These are phyloP conservation scores for Neofusicoccum ribis DNA, from an alignment of 2,329 filamentous ascomycete species.

Conservation along the genomic window DNA sequence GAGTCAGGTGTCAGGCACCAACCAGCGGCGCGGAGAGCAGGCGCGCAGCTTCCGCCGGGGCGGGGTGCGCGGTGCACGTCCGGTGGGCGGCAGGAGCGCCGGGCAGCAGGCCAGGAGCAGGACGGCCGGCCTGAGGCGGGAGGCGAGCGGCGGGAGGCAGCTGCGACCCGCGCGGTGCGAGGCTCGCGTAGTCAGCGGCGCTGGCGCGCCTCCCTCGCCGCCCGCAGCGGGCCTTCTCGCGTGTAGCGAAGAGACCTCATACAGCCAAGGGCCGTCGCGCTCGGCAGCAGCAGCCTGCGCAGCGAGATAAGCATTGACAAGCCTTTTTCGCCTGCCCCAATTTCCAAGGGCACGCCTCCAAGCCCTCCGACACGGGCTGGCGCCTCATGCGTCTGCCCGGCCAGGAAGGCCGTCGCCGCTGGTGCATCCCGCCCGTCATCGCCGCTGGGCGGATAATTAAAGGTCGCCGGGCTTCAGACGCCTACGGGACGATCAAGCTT, in stretches of 20 bases:
- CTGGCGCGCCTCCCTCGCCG: background rate
- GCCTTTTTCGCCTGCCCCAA: background rate
- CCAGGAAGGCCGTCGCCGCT: background rate
- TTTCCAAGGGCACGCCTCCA: background rate
- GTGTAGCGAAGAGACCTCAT: background rate
- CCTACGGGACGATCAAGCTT: slow-evolving; percentile 14
- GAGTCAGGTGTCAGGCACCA: background rate
- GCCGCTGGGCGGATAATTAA: slow-evolving; percentile 10
- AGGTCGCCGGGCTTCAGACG: slow-evolving; percentile 7
- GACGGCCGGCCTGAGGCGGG: too few species aligned
- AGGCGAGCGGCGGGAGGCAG: too few species aligned
- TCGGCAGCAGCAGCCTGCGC: slow-evolving; percentile 2
- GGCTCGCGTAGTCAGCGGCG: background rate
- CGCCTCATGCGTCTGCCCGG: slow-evolving; percentile 8
- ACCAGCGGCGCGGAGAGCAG: background rate
- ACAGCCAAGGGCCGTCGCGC: background rate
- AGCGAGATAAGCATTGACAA: slow-evolving; percentile 9
- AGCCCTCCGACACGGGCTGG: background rate
- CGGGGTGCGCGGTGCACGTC: background rate
- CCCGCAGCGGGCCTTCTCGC: background rate
- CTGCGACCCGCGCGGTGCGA: background rate
- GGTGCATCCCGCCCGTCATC: slow-evolving; percentile 5
- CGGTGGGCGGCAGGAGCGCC: background rate
- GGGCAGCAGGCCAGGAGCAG: too few species aligned
- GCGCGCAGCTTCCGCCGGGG: background rate